These are phyloP conservation scores for Sclerotinia borealis DNA, from an alignment of 2,329 filamentous ascomycete species.

Conservation along the genomic window DNA sequence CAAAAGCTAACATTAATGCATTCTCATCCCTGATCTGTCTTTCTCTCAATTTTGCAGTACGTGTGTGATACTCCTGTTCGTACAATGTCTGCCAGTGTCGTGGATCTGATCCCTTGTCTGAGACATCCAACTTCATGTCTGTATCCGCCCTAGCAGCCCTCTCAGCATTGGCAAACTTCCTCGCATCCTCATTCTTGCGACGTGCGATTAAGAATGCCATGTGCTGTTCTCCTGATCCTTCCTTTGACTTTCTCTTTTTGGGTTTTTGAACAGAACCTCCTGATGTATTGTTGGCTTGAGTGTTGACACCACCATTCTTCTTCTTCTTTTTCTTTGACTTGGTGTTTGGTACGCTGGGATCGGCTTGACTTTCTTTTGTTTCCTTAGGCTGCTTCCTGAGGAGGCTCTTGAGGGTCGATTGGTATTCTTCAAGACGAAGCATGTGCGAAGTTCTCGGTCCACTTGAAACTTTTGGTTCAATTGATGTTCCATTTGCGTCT, in stretches of 20 bases:
- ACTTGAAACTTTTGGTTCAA: neutral
- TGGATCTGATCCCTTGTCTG: neutral
- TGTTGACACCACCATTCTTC: neutral
- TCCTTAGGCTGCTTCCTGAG: neutral
- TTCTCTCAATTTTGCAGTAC: neutral
- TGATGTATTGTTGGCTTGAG: neutral
- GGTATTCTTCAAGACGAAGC: too few relatives aligned
- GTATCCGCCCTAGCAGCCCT: neutral
- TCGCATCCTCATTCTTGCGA: neutral
- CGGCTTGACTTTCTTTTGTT: neutral
- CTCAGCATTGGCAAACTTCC: neutral
- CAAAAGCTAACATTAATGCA: neutral
- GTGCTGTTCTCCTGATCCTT: neutral
- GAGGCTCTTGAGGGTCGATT: neutral
- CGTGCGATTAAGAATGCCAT: neutral
- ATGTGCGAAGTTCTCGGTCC: neutral
- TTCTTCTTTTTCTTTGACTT: neutral
- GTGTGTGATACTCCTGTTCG: neutral
- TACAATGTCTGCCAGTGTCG: neutral
- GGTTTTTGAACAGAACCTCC: neutral
- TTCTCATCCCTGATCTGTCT: neutral
- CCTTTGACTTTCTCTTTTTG: neutral
- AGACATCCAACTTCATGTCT: neutral
- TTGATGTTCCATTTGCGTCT: neutral
- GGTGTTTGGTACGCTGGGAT: neutral